These are phyloP conservation scores for Aspergillus awamori DNA, from an alignment of 2,329 filamentous ascomycete genomes.

Conservation along the genomic window DNA sequence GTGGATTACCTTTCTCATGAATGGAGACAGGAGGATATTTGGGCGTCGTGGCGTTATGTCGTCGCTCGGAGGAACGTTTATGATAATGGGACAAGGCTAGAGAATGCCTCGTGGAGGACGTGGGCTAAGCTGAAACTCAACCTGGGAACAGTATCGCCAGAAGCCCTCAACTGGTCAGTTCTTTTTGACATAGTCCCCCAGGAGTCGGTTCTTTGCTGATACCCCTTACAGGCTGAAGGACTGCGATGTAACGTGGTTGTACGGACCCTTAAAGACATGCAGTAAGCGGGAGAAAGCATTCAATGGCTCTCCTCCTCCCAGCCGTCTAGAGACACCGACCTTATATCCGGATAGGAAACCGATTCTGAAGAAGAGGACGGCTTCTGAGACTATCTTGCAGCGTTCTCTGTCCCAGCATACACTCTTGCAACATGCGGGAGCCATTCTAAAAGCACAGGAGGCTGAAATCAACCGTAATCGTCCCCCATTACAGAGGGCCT, in stretches of 20 bases:
- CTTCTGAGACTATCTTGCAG: conserved; percentile 94
- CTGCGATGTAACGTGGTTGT: conserved; percentile 96
- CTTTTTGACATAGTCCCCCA: not conserved
- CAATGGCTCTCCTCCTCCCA: conserved; percentile 54
- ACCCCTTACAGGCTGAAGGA: conserved; percentile 80
- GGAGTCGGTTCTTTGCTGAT: conserved; percentile 12
- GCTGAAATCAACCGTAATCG: conserved; percentile 59
- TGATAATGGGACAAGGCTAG: conserved; percentile 76
- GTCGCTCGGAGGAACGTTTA: conserved; percentile 77
- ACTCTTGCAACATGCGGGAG: conserved; percentile 83
- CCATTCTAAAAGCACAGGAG: conserved; percentile 81
- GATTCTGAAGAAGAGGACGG: conserved; percentile 93
- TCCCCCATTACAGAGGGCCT: conserved; percentile 56
- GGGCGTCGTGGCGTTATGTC: conserved; percentile 95
- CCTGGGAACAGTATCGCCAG: conserved; percentile 83
- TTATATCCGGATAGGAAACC: conserved; percentile 80
- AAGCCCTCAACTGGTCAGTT: conserved; percentile 87
- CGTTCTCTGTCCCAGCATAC: conserved; percentile 85
- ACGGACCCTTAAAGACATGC: conserved; percentile 84
- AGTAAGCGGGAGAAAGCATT: conserved; percentile 57
- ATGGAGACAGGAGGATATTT: conserved; percentile 95
- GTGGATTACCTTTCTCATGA: conserved; percentile 95
- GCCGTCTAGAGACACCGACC: conserved; percentile 61
- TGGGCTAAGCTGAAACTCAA: conserved; percentile 93
- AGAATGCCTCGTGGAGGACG: conserved; percentile 96